Base-by-base conservation (phyloP, 331 rosid genomes). In the Quercus phellos region DNA sequence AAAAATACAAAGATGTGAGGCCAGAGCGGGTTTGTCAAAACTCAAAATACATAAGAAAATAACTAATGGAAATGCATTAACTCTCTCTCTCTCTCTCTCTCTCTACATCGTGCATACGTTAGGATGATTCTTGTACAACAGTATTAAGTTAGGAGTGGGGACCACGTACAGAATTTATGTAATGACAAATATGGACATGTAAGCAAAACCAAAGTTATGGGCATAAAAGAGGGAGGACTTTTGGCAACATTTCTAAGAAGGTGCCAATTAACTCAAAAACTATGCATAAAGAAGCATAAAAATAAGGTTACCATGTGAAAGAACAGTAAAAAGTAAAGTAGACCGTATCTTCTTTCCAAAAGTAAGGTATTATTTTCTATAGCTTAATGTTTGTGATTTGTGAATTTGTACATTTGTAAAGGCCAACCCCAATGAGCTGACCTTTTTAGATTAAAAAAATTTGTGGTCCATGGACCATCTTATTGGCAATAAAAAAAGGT, bases 221-320 rank as follows among this genome's bases (percentile, higher is more conserved):
- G 68, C 74, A 81, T 78, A 84, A 84, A 84, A 78, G 81, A 80
- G 63, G 29, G 73, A 59, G 60, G 87, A 84, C 84, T 88, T 88
- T 83, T 78, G 76, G 67, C 78, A 74, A 77, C 74, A 42, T 60
- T 73, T 77, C 79, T 71, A 59, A 54, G 78, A 58, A 54, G 79
- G 79, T 24, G 58, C 74, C 61, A 60, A 75, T 80, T 66, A 51
- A 82, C 70, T 78, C 55, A 21, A n/a, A 4, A 13, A 29, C 60
- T 27, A 69, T 35, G 27, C 35, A 69, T 72, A 59, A 61, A 74
- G 53, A 70, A 43, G 75, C 34, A 74, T 74, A 77, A 13, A 10
- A 13, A 46, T 38, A 38, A 38, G 11, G 46, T 38, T 11, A 34
- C 78, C 88, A 87, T 76, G 91, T 87, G 93, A 83, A 81, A 81